A percentile compares a stretch with the other conserved stretches of the same genome.
Conservation (phyloP, 2,329 filamentous ascomycete genomes). For the Corynespora cassiicola region DNA sequence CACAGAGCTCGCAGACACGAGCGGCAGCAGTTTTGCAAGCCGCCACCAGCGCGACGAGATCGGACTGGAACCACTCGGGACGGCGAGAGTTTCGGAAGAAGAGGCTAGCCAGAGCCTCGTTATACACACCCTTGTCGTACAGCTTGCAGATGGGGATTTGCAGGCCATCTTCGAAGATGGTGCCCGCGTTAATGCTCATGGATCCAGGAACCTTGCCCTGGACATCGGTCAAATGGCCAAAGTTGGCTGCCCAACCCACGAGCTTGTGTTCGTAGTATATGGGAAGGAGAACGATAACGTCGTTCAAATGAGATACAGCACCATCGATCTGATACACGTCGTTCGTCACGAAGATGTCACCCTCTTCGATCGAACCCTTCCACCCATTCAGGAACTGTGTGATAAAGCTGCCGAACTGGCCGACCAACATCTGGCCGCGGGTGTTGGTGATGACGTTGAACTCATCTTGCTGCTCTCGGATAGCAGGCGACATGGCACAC, state of each 20-base stretch:
- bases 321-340: slow-evolving; percentile 58
- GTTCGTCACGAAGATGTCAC: slow-evolving; percentile 60
- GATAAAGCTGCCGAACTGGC: slow-evolving; percentile 60
- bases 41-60: slow-evolving; percentile 55
- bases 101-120: slow-evolving; percentile 52
- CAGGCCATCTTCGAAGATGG: slow-evolving; percentile 58
- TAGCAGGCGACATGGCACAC: slow-evolving; percentile 59
- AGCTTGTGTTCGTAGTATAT: slow-evolving; percentile 54
- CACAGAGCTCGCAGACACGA: slow-evolving; percentile 54
- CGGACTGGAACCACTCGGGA: slow-evolving; percentile 57
- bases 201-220: slow-evolving; percentile 58
- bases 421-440: slow-evolving; percentile 58
- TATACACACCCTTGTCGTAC: slow-evolving; percentile 53
- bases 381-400: slow-evolving; percentile 54
- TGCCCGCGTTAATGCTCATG: slow-evolving; percentile 57
- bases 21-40: slow-evolving; percentile 54
- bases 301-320: slow-evolving; percentile 58
- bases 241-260: slow-evolving; percentile 59
- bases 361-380: slow-evolving; percentile 57
- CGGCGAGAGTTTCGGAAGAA: slow-evolving; percentile 57
- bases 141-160: slow-evolving; percentile 59
- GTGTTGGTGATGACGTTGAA: slow-evolving; percentile 61
- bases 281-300: slow-evolving; percentile 57
- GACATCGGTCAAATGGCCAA: slow-evolving; percentile 56
- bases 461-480: slow-evolving; percentile 60